phyloP scores from a whole-genome alignment of 192 early-diverging fungal species.

The Backusella mclennaniae region DNA sequence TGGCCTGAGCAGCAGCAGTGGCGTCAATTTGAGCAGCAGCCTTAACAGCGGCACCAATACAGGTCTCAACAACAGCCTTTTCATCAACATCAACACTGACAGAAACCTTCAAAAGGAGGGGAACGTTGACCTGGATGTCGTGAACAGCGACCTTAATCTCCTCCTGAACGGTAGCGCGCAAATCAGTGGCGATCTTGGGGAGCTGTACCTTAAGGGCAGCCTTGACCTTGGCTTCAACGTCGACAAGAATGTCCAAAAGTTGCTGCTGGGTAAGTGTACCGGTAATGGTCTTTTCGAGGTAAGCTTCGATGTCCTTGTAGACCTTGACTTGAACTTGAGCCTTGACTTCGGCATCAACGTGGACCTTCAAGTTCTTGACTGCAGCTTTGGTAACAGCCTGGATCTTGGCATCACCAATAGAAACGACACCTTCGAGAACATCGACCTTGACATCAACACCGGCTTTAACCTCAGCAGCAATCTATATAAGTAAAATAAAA shows the following conservation, averaged over 20 bases:
- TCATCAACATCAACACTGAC: slow-evolving; percentile 6
- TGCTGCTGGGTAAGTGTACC: slow-evolving; percentile 1
- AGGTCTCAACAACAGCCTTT: slow-evolving; percentile 10
- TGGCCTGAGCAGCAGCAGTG: slow-evolving; percentile 12
- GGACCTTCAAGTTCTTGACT: slow-evolving; percentile 16
- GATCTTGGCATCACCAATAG: slow-evolving; percentile 14
- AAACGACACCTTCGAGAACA: slow-evolving; percentile 9
- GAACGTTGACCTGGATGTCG: slow-evolving; percentile 6
- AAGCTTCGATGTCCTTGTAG: slow-evolving; percentile 17
- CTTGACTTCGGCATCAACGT: neutral
- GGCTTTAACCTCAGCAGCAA: slow-evolving; percentile 21
- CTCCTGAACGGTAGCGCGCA: neutral
- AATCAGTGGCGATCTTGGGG: slow-evolving; percentile 11
- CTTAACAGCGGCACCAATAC: slow-evolving; percentile 15
- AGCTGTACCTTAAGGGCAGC: slow-evolving; percentile 7
- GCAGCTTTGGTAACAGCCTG: neutral
- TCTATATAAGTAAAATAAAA: neutral
- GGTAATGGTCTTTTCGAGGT: neutral
- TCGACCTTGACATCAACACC: slow-evolving; percentile 16
- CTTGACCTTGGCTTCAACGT: slow-evolving; percentile 18
- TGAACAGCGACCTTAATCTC: slow-evolving; percentile 11
- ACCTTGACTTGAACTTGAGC: slow-evolving; percentile 15
- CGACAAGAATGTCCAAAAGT: slow-evolving; percentile 5
- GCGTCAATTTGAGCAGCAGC: slow-evolving; percentile 10
- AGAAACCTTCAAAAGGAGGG: neutral